Percentiles rank a stretch among this genome's conserved stretches.
phyloP scores from a whole-genome alignment of 805 yeast genomes.

The Suhomyces xylopsoci region DNA sequence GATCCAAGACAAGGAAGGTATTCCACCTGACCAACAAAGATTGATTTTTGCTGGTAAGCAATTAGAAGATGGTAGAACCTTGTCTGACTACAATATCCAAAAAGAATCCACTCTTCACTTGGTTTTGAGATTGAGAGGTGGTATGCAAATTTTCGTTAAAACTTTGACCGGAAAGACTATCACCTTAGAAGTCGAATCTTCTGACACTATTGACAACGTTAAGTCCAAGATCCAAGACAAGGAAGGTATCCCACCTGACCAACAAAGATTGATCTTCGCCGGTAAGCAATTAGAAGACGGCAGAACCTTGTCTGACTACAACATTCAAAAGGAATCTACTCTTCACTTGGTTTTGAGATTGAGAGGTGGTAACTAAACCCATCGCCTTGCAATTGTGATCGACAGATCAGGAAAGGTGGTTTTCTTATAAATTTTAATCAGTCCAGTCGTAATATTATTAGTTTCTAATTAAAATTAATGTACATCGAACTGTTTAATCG shows the following conservation, averaged over 20 bases:
- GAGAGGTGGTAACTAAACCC: slow-evolving; percentile 62
- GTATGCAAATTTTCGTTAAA: slow-evolving; percentile 41
- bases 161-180: slow-evolving; percentile 62
- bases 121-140: slow-evolving; percentile 96
- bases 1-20: slow-evolving; percentile 44
- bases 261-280: slow-evolving; percentile 49
- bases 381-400: slow-evolving; percentile 79
- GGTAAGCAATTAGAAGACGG: slow-evolving; percentile 63
- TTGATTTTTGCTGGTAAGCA: slow-evolving; percentile 48
- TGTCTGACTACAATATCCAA: slow-evolving; percentile 99
- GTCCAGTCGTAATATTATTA: neutral
- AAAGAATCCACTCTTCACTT: slow-evolving; percentile 98
- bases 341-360: slow-evolving; percentile 94
- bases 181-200: slow-evolving; percentile 95
- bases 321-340: slow-evolving; percentile 99
- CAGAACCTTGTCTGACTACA: slow-evolving; percentile 98
- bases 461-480: neutral
- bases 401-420: slow-evolving; percentile 50
- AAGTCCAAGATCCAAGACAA: slow-evolving; percentile 43
- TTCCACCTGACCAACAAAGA: slow-evolving; percentile 50
- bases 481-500: neutral
- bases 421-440: neutral
- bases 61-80: slow-evolving; percentile 82
- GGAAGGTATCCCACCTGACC: slow-evolving; percentile 47
- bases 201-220: slow-evolving; percentile 95